Evolutionary conservation across 2,329 filamentous ascomycete species (phyloP).

Genomic region (Botrytis aclada): DNA sequence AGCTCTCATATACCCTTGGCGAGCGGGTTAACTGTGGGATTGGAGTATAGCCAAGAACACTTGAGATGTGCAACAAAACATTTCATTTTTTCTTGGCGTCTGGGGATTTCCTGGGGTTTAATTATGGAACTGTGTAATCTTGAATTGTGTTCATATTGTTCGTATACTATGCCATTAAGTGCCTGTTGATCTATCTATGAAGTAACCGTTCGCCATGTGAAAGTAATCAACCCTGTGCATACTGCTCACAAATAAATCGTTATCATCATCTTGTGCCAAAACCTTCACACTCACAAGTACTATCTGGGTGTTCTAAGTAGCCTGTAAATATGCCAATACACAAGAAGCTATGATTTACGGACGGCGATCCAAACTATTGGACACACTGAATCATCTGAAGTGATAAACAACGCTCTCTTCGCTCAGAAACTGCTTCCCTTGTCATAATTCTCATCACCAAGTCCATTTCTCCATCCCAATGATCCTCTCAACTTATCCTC

Average conservation of each 20-base stretch:
- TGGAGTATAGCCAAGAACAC: neutral
- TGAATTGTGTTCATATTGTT: neutral
- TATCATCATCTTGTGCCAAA: neutral
- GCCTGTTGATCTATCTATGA: neutral
- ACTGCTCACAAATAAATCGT: neutral
- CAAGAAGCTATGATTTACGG: neutral
- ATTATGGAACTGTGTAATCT: neutral
- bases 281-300: neutral
- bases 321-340: neutral
- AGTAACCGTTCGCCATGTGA: neutral
- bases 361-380: neutral
- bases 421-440: conserved; percentile 4
- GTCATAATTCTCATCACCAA: neutral
- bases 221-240: neutral
- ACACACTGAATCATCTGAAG: neutral
- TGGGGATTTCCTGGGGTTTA: neutral
- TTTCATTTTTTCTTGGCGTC: neutral
- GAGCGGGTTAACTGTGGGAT: neutral
- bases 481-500: conserved; percentile 46
- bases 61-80: neutral
- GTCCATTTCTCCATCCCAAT: neutral
- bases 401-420: no score
- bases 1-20: neutral
- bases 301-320: neutral
- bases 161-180: neutral